Conservation (phyloP, 768 basidiomycete species). For the Auricularia cornea region DNA sequence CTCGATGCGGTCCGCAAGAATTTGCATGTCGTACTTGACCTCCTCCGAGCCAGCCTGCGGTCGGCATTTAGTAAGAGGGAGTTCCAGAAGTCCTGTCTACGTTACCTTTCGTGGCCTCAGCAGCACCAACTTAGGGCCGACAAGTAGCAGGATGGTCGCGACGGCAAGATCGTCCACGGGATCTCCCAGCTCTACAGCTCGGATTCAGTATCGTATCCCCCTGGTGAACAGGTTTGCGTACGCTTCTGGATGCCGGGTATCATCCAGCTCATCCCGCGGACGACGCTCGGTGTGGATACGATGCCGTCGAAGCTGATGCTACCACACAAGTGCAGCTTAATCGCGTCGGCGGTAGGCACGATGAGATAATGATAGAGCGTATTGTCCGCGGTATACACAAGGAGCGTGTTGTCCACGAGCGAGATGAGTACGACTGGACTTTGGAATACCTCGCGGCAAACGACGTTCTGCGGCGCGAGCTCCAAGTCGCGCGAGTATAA, state of each 20-base stretch:
- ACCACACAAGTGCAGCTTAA: constrained; percentile 84
- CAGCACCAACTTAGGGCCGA: constrained; percentile 83
- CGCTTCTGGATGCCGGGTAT: constrained; percentile 90
- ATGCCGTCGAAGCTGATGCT: constrained; percentile 92
- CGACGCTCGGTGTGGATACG: constrained; percentile 72
- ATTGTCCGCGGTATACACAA: constrained; percentile 93
- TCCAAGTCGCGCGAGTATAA: constrained; percentile 91
- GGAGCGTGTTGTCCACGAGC: constrained; percentile 86
- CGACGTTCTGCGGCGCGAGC: constrained; percentile 69
- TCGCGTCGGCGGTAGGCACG: constrained; percentile 70
- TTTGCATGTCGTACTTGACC: constrained; percentile 95
- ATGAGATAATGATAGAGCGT: constrained; percentile 89
- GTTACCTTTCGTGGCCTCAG: constrained; percentile 81
- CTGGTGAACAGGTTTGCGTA: constrained; percentile 28
- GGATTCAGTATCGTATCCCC: constrained; percentile 7
- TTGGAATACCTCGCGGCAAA: constrained; percentile 69
- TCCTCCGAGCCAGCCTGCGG: constrained; percentile 73
- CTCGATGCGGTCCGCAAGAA: constrained; percentile 93
- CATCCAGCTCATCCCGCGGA: constrained; percentile 94
- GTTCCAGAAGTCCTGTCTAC: too few species aligned
- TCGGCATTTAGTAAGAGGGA: constrained; percentile 11
- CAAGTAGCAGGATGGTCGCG: constrained; percentile 92
- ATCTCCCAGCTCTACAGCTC: constrained; percentile 79
- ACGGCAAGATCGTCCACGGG: constrained; percentile 87
- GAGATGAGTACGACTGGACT: constrained; percentile 82